phyloP scores from a whole-genome alignment of 345 rosid species.

The Gossypium longicalyx region DNA sequence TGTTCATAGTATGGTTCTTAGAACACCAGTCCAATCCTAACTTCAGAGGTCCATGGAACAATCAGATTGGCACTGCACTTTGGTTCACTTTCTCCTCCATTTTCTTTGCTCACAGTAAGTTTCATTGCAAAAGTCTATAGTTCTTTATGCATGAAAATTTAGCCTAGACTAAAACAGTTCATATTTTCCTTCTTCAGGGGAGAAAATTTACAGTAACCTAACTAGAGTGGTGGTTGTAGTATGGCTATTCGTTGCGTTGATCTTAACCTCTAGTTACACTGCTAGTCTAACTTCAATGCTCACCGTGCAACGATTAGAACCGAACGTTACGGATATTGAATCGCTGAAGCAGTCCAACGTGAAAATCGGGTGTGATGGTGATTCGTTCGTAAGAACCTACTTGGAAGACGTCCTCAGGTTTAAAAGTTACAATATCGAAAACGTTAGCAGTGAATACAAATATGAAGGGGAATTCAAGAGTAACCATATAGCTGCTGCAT shows the following conservation, averaged over 20 bases:
- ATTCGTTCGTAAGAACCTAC: slow-evolving; percentile 41
- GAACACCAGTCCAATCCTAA: slow-evolving; percentile 38
- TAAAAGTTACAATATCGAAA: slow-evolving; percentile 17
- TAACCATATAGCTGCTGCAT: slow-evolving; percentile 35
- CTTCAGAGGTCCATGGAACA: slow-evolving; percentile 31
- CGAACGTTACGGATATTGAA: slow-evolving; percentile 33
- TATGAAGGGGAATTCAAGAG: slow-evolving; percentile 26
- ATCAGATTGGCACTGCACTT: slow-evolving; percentile 38
- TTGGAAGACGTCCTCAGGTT: slow-evolving; percentile 30
- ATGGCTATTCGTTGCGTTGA: slow-evolving; percentile 58
- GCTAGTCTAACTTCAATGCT: slow-evolving; percentile 56
- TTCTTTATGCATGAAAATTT: too few relatives aligned
- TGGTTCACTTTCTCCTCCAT: slow-evolving; percentile 51
- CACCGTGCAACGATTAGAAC: slow-evolving; percentile 37
- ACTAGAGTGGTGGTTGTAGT: slow-evolving; percentile 43
- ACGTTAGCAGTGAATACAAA: slow-evolving; percentile 17
- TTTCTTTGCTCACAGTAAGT: slow-evolving; percentile 57
- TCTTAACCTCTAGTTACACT: slow-evolving; percentile 57
- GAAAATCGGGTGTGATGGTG: slow-evolving; percentile 45
- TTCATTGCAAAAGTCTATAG: background rate
- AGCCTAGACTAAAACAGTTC: too few relatives aligned
- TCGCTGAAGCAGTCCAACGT: slow-evolving; percentile 26
- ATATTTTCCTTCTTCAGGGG: slow-evolving; percentile 31
- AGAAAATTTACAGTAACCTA: slow-evolving; percentile 32
- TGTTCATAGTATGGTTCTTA: slow-evolving; percentile 43